Evolutionary conservation across 805 yeast genomes (phyloP).

Genomic region (Ogataea saltuana): DNA sequence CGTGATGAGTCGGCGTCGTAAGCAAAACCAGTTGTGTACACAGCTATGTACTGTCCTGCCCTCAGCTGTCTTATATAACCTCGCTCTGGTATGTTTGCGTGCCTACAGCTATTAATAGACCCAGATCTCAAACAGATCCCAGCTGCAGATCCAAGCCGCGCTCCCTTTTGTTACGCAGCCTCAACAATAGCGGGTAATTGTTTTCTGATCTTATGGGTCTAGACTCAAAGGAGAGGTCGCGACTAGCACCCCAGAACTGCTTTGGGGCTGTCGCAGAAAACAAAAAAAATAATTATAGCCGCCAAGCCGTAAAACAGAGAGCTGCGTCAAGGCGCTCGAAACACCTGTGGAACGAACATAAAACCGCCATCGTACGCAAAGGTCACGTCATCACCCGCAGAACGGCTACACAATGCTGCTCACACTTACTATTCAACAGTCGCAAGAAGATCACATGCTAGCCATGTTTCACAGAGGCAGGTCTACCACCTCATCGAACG

Average conservation of each 20-base stretch:
- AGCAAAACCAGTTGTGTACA: background rate
- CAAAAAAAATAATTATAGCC: no score
- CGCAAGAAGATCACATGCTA: background rate
- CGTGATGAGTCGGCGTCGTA: background rate
- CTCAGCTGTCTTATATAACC: background rate
- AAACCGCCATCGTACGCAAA: no score
- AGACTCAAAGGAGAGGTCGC: no score
- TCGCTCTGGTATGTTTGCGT: background rate
- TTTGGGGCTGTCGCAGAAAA: no score
- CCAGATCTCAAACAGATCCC: constrained; percentile 2
- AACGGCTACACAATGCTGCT: no score
- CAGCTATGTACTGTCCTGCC: background rate
- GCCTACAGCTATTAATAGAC: constrained; percentile 6
- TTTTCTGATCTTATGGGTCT: no score
- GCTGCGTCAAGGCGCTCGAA: no score
- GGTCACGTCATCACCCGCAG: no score
- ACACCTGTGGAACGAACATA: constrained; percentile 1
- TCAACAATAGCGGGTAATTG: no score
- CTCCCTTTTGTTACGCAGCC: background rate
- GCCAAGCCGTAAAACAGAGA: no score
- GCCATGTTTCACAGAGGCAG: background rate
- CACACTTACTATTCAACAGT: background rate
- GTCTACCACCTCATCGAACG: constrained; percentile 17
- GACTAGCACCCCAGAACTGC: no score
- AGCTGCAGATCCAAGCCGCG: background rate